Conservation (phyloP, 306 rosid genomes). For the Cucumis sativus region Cucumber_9930_V3 NC_026660.2:30083501-30084000, state of each 20-base stretch:
- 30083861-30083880: not conserved
- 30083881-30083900: not conserved
- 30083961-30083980: not conserved
- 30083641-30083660: not conserved
- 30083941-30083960: not conserved
- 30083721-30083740: too few relatives aligned
- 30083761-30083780: not conserved
- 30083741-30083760: not conserved
- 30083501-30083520: not conserved
- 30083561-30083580: not conserved
- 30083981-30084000: not conserved
- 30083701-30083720: too few relatives aligned
- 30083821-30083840: not conserved
- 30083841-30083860: not conserved
- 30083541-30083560: not conserved
- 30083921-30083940: not conserved
- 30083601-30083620: not conserved
- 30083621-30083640: not conserved
- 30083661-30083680: not conserved
- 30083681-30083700: not conserved
- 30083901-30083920: not conserved
- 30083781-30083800: not conserved
- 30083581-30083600: not conserved
- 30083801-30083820: not conserved
- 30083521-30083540: not conserved